These are phyloP conservation scores for Canavalia ensiformis DNA, from an alignment of 306 rosid species.

Conservation along the genomic window DNA sequence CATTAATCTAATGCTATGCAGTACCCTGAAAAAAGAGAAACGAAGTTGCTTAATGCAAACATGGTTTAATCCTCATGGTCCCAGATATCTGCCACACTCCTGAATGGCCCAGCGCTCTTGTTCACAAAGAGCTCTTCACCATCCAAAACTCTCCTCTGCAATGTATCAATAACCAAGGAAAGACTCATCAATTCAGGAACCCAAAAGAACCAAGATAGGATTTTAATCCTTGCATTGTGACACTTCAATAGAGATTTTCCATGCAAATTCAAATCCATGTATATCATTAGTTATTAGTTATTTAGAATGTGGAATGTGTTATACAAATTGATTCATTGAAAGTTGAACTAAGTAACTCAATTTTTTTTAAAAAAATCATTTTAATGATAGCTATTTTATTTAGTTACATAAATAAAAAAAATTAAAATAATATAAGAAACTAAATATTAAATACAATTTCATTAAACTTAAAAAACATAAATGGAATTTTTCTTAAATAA, in stretches of 20 bases:
- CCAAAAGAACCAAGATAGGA: not conserved
- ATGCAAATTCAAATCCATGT: not conserved
- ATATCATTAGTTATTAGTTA: no score
- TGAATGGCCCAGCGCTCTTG: constrained; percentile 57
- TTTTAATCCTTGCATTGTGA: not conserved
- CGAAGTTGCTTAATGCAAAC: constrained; percentile 17
- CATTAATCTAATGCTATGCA: constrained; percentile 24
- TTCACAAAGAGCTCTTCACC: constrained; percentile 59
- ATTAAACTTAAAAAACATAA: no score
- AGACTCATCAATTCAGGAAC: not conserved
- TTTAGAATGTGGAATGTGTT: no score
- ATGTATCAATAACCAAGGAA: constrained; percentile 19
- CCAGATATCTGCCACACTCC: constrained; percentile 52
- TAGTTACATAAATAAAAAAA: no score
- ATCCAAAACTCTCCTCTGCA: constrained; percentile 57
- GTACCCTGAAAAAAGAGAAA: not conserved
- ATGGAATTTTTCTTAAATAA: no score
- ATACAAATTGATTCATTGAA: no score
- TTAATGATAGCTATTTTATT: no score
- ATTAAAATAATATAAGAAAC: no score
- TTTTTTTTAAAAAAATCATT: no score
- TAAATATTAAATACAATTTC: no score
- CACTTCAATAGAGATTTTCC: not conserved
- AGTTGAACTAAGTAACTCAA: no score
- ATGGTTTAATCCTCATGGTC: constrained; percentile 58